Conservation (phyloP, 192 early-diverging fungal species). For the Coemansia erecta region DNA sequence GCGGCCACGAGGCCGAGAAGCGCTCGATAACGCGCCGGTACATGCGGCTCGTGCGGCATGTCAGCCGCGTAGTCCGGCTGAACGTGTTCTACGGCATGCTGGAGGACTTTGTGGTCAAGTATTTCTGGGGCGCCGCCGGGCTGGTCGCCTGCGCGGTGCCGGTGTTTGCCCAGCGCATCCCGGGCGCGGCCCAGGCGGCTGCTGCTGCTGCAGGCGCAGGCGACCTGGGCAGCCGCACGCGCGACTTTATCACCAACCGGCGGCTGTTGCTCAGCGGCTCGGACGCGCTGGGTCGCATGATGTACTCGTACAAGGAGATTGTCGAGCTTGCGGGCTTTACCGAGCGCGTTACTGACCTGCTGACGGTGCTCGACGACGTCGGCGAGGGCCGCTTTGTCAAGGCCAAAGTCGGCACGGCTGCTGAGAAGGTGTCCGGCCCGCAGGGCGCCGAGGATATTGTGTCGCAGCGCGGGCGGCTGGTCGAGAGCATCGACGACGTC, state of each 20-base stretch:
- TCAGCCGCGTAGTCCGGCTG: slow-evolving; percentile 80
- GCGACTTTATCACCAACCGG: slow-evolving; percentile 75
- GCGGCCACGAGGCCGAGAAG: slow-evolving; percentile 82
- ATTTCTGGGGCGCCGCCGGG: slow-evolving; percentile 94
- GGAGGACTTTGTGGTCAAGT: slow-evolving; percentile 98
- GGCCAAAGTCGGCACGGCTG: slow-evolving; percentile 50
- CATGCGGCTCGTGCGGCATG: slow-evolving; percentile 76
- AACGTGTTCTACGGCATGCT: slow-evolving; percentile 92
- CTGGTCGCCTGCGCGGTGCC: slow-evolving; percentile 83
- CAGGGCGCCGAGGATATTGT: slow-evolving; percentile 44
- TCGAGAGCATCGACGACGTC: slow-evolving; percentile 72
- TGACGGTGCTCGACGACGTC: slow-evolving; percentile 88
- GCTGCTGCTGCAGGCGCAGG: slow-evolving; percentile 1
- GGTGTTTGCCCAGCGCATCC: slow-evolving; percentile 66
- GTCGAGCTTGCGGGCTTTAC: slow-evolving; percentile 95
- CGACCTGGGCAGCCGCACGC: slow-evolving; percentile 39
- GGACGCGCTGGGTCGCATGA: slow-evolving; percentile 79
- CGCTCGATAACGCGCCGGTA: slow-evolving; percentile 77
- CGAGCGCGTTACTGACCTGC: slow-evolving; percentile 79
- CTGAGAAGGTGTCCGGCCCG: slow-evolving; percentile 9
- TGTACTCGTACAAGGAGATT: slow-evolving; percentile 95
- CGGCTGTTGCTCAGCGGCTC: slow-evolving; percentile 71
- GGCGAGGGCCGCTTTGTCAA: slow-evolving; percentile 76
- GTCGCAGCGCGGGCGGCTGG: slow-evolving; percentile 62
- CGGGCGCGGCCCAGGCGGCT: slow-evolving; percentile 16